A percentile compares a stretch with the other conserved stretches of the same genome.
These are phyloP conservation scores for Micromonas pusilla DNA, from an alignment of 139 green algal species.

Conservation along the genomic window DNA sequence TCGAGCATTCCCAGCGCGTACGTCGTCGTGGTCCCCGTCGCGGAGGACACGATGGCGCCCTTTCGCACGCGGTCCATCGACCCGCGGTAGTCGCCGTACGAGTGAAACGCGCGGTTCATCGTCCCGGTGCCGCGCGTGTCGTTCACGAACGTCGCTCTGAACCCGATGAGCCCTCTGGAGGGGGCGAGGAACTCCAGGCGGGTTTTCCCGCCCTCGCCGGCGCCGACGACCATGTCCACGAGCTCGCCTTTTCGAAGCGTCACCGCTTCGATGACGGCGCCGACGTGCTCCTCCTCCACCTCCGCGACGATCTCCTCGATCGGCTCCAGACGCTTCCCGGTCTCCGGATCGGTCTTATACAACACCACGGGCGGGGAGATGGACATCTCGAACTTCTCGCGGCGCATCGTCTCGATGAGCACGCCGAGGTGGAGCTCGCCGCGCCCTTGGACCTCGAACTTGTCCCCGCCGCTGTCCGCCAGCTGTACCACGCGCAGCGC, in stretches of 20 bases:
- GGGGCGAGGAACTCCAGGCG: conserved; percentile 53
- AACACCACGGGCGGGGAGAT: conserved; percentile 75
- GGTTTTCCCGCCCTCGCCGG: conserved; percentile 41
- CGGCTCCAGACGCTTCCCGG: conserved; percentile 59
- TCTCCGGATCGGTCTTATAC: conserved; percentile 39
- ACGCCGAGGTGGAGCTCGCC: conserved; percentile 87
- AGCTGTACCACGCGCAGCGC: conserved; percentile 44
- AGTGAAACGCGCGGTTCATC: conserved; percentile 56
- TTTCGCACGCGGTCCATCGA: conserved; percentile 54
- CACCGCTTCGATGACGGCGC: conserved; percentile 58
- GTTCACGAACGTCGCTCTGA: conserved; percentile 55
- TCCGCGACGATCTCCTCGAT: conserved; percentile 81
- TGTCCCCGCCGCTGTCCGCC: conserved; percentile 32
- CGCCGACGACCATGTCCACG: conserved; percentile 48
- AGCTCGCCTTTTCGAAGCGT: conserved; percentile 43
- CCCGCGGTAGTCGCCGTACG: conserved; percentile 46
- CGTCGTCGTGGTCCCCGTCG: conserved; percentile 44
- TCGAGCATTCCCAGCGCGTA: conserved; percentile 67
- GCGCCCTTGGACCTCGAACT: conserved; percentile 72
- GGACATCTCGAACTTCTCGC: conserved; percentile 78
- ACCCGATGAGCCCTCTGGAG: conserved; percentile 63
- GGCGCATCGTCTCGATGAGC: conserved; percentile 80
- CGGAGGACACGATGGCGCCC: conserved; percentile 45
- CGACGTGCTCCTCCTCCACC: conserved; percentile 54
- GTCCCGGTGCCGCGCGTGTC: conserved; percentile 66